Evolutionary conservation across 2,329 filamentous ascomycete genomes (phyloP).

Genomic region (Cladophialophora bantiana): DNA sequence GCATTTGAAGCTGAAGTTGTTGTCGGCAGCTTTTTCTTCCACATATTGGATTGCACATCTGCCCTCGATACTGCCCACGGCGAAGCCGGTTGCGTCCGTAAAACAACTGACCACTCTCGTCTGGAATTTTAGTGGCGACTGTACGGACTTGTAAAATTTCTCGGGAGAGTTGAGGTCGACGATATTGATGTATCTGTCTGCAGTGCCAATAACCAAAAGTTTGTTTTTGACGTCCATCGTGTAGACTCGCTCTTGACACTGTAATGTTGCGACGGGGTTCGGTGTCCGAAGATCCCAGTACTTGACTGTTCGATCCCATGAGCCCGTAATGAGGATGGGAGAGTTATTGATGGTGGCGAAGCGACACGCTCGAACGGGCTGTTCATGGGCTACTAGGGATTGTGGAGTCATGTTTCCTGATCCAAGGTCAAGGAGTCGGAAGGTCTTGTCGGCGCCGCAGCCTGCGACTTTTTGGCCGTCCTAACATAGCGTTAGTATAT

Average conservation of each 20-base stretch:
- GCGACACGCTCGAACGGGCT: conserved; percentile 76
- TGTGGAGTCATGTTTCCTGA: conserved; percentile 58
- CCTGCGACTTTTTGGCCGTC: conserved; percentile 90
- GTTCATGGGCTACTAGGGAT: conserved; percentile 78
- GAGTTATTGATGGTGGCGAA: conserved; percentile 76
- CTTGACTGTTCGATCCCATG: conserved; percentile 65
- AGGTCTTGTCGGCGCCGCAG: conserved; percentile 87
- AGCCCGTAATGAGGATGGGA: conserved; percentile 87
- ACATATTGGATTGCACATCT: conserved; percentile 98
- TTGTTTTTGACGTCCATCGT: conserved; percentile 90
- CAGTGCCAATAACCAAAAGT: conserved; percentile 88
- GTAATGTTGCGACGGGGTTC: conserved; percentile 54
- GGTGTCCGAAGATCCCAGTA: conserved; percentile 64
- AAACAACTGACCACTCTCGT: conserved; percentile 96
- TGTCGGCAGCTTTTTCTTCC: conserved; percentile 88
- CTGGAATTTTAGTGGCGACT: conserved; percentile 98
- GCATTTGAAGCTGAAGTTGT: conserved; percentile 99
- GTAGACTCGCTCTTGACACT: conserved; percentile 68
- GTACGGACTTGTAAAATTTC: conserved; percentile 94
- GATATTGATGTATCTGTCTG: conserved; percentile 95
- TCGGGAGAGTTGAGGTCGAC: conserved; percentile 87
- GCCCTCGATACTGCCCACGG: conserved; percentile 94
- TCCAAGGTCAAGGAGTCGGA: conserved; percentile 83
- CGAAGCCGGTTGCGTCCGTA: conserved; percentile 87
- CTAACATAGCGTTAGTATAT: conserved; percentile 55